Percentiles rank a stretch among this genome's conserved stretches.
Evolutionary conservation across 441 rosid species (phyloP).

Genomic region (Corymbia citriodora): DNA sequence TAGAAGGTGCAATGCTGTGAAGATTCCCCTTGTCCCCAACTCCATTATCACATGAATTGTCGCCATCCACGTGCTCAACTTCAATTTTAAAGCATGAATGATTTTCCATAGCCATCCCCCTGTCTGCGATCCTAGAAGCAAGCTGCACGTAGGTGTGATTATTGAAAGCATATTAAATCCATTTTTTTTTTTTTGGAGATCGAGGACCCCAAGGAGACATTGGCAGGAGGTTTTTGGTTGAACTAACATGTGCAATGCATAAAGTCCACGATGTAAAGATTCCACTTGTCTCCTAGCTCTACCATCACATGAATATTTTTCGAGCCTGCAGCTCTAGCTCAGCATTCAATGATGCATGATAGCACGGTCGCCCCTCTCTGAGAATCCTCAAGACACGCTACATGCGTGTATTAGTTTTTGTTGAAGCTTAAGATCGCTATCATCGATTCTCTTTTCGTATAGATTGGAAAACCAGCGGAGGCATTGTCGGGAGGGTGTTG

Average conservation of each 20-base stretch:
- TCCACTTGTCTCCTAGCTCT: too few species aligned
- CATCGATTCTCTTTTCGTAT: too few species aligned
- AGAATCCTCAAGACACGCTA: not conserved
- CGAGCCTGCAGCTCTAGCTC: too few species aligned
- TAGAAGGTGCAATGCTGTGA: not conserved
- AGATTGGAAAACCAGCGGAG: not conserved
- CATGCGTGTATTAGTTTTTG: too few species aligned
- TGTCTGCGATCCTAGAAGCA: not conserved
- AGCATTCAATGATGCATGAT: not conserved
- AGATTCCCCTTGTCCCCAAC: not conserved
- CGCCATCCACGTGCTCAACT: not conserved
- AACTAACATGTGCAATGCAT: too few species aligned
- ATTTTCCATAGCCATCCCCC: not conserved
- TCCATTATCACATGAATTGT: not conserved
- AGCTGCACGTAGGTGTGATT: not conserved
- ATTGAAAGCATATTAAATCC: not conserved
- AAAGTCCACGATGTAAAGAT: too few species aligned
- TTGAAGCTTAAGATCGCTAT: too few species aligned
- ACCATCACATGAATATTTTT: too few species aligned
- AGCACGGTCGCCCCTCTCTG: not conserved
- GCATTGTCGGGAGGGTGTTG: not conserved
- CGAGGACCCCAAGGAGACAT: too few species aligned
- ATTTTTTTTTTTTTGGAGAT: not conserved
- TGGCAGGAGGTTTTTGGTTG: too few species aligned
- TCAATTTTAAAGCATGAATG: not conserved